Evolutionary conservation across 2,329 filamentous ascomycete species (phyloP), one percentile per base, ranked within the genome.

Genomic region (Sordariomycetes sp.): DNA sequence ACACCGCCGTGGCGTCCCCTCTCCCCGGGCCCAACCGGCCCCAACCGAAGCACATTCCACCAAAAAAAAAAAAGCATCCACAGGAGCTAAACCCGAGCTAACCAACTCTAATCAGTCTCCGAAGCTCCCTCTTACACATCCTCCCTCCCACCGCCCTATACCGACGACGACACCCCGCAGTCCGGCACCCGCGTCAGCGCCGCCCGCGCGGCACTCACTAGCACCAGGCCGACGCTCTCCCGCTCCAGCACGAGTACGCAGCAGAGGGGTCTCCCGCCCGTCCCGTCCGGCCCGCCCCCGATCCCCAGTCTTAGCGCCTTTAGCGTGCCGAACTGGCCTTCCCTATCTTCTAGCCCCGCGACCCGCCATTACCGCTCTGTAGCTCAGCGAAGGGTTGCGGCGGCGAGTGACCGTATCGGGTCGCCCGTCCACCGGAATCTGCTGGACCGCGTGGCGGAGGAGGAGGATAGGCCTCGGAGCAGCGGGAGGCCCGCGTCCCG

Each of bases 91-190:
- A 4, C 3, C 17, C 12, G 15, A 39, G 36, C 36, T 39, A 39
- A 39, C 10, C 36, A 39, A 39, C 36, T 20, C 52, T 34, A 22
- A 35, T 32, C 28, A 83, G 79, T 80, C 60, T 87, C 84, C 57
- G 82, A 85, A 56, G 79, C 76, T 2, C 84, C 84, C 4, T 82
- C 82, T 1, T 85, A 86, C 65, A 80, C 82, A 65, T 82, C 81
- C 20, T 76, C 73, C 56, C 71, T 74, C 36, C 73, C 70, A n/a
- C 71, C 72, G 62, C 64, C 68, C 48, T 50, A 50, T 20, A 50
- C 20, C 22, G 22, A 76, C 52, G 66, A 64, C 59, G 60, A 62
- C 56, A 57, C 62, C 60, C 57, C 58, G 62, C 56, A 59, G 59
- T 58, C 55, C 55, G 60, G 42, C 54, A 61, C 35, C 58, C 54